Conservation (phyloP, 2,329 filamentous ascomycete genomes). For the Colletotrichum truncatum region DNA sequence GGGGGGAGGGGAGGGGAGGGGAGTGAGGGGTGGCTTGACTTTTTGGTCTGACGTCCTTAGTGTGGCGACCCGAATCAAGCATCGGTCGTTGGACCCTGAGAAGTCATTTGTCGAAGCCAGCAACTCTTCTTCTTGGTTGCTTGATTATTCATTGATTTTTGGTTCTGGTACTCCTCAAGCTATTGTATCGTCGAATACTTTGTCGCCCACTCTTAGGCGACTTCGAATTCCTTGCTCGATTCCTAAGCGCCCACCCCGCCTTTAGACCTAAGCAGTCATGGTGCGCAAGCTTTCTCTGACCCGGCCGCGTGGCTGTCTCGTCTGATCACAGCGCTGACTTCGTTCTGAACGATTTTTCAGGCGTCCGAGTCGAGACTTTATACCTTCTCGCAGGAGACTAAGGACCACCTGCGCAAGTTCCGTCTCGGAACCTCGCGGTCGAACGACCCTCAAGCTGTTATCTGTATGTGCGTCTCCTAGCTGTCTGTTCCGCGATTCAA, state of each 20-base stretch:
- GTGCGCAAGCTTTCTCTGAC: neutral
- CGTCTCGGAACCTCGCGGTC: constrained; percentile 88
- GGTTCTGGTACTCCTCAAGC: neutral
- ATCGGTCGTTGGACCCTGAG: neutral
- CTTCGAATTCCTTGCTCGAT: neutral
- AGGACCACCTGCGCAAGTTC: constrained; percentile 92
- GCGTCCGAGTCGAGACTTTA: constrained; percentile 89
- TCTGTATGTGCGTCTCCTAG: constrained; percentile 75
- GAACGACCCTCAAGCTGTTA: constrained; percentile 87
- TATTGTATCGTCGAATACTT: neutral
- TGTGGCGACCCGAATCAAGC: constrained; percentile 1
- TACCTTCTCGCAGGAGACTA: constrained; percentile 91
- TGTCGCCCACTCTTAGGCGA: neutral
- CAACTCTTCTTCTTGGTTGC: neutral
- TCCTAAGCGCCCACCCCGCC: neutral
- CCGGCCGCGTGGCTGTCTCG: neutral
- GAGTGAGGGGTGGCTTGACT: constrained; percentile 24
- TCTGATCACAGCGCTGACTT: constrained; percentile 15
- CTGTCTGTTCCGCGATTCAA: neutral
- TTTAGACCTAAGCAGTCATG: neutral
- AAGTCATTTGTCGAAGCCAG: neutral
- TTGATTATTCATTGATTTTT: neutral
- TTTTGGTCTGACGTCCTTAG: constrained; percentile 10
- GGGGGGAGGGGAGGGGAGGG: constrained; percentile 2
- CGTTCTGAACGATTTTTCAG: constrained; percentile 37